Base-by-base conservation (phyloP, 2,329 filamentous ascomycete species). In the Parastagonospora nodorum region DNA sequence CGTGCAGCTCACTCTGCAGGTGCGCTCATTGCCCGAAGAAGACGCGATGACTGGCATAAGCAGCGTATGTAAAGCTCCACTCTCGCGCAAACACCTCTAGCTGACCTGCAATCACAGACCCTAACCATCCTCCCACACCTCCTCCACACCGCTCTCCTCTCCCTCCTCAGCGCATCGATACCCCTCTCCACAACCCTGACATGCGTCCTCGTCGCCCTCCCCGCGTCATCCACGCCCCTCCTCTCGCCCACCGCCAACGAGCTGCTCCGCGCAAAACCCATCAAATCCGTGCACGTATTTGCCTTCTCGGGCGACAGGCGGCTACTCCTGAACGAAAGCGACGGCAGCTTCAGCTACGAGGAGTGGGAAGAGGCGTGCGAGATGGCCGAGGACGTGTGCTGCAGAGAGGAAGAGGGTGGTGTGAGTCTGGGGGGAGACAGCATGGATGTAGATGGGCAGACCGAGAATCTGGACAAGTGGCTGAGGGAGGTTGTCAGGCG, bases 211-310 rank as follows among this genome's bases (percentile, higher is more conserved):
- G 82, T 97, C 27, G 92, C 92, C 2, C 80, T 97, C 63, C 87
- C 86, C 32, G 83, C 86, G 47, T 88, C 32, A 66, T 91, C 53
- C 47, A 56, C 52, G 44, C 73, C 39, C 66, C 77, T 53, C 68
- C 74, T 48, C 68, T 75, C 73, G 47, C 91, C 91, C 6, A 84
- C 83, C 4, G 79, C 84, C 5, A 78, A 82, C 16, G 81, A 89
- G 53, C 79, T 87, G 39, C 79, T 84, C 57, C 75, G 77, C 39
- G 87, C 88, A 9, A 80, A 77, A 48, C 95, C 91, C 2, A 77
- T 92, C 37, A 90, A 96, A 68, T 95, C 91, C 5, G 76, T 90
- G 16, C 93, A 97, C 69, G 90, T 89, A n/a, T 80, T 97, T 50
- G 88, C 86, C 5, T 96, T 94, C 70, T 88, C 87, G 0, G 66